Conservation (phyloP, 495 filamentous ascomycete genomes). For the Aspergillus ellipticus region DNA sequence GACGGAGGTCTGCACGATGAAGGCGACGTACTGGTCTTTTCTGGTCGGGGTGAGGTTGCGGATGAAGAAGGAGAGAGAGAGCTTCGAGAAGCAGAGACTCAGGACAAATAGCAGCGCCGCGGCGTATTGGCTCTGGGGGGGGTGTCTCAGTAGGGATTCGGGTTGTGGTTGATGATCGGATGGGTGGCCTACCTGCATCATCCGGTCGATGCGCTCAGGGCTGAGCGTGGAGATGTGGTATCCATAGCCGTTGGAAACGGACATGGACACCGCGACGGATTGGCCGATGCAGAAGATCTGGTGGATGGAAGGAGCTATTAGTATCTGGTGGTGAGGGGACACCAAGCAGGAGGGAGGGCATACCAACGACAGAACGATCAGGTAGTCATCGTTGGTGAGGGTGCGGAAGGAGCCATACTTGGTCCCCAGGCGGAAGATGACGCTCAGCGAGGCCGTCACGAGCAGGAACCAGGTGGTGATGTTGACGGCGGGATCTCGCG, state of each 20-base stretch:
- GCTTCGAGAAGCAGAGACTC: constrained; percentile 24
- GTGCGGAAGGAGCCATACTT: constrained; percentile 23
- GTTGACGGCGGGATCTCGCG: constrained; percentile 24
- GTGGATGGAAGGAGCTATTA: not conserved
- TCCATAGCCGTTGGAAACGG: constrained; percentile 28
- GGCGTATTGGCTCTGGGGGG: constrained; percentile 18
- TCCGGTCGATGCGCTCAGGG: constrained; percentile 10
- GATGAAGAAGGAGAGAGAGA: constrained; percentile 27
- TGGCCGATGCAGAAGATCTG: constrained; percentile 23
- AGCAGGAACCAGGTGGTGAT: constrained; percentile 25
- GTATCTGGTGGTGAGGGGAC: not conserved
- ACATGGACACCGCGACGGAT: constrained; percentile 21
- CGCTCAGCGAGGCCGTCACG: constrained; percentile 18
- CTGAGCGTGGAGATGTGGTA: constrained; percentile 19
- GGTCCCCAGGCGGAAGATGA: constrained; percentile 23
- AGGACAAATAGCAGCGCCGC: constrained; percentile 22
- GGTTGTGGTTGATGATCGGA: not conserved
- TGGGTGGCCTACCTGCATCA: constrained; percentile 25
- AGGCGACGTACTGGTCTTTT: constrained; percentile 19
- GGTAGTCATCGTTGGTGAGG: constrained; percentile 18
- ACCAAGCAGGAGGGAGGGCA: not conserved
- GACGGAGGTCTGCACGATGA: constrained; percentile 11
- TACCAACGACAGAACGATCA: constrained; percentile 19
- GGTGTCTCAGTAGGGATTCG: constrained; percentile 7
- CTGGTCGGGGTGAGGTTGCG: constrained; percentile 22